Evolutionary conservation across 371 early-diverging fungal species (phyloP).

Genomic region (Apophysomyces elegans): DNA sequence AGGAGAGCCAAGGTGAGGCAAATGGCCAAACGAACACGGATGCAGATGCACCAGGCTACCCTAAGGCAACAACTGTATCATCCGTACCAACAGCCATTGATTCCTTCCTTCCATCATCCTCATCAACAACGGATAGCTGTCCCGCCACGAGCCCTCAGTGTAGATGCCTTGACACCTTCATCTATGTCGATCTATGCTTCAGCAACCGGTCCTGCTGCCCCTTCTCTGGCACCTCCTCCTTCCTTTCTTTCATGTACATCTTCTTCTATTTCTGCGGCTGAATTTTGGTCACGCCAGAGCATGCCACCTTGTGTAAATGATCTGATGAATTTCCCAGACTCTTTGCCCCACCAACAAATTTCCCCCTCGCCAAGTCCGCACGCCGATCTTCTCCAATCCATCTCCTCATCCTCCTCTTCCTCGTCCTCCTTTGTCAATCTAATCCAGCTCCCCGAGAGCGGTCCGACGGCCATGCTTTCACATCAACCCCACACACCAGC

Average conservation of each 20-base stretch:
- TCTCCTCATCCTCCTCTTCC: not conserved
- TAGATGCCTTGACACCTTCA: constrained; percentile 1
- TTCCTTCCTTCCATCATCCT: not conserved
- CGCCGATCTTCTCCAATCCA: not conserved
- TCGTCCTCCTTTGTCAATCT: not conserved
- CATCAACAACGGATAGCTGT: not conserved
- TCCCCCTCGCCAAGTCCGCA: constrained; percentile 5
- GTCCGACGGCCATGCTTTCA: constrained; percentile 12
- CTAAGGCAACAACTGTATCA: constrained; percentile 15
- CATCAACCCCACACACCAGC: constrained; percentile 6
- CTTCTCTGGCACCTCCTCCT: not conserved
- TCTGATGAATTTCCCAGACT: constrained; percentile 8
- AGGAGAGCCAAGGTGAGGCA: constrained; percentile 88
- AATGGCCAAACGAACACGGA: constrained; percentile 49
- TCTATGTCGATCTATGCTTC: not conserved
- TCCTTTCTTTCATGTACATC: not conserved
- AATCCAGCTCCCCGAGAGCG: not conserved
- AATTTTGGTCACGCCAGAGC: constrained; percentile 4
- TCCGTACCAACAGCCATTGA: not conserved
- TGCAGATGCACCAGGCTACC: constrained; percentile 29
- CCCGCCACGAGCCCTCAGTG: not conserved
- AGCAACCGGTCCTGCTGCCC: not conserved
- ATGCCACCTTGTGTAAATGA: constrained; percentile 4
- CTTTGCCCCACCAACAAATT: not conserved
- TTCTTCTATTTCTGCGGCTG: not conserved